A percentile compares a stretch with the other conserved stretches of the same genome.
Conservation (phyloP, 2,329 filamentous ascomycete species). For the Ceratocystis eucalypticola region DNA sequence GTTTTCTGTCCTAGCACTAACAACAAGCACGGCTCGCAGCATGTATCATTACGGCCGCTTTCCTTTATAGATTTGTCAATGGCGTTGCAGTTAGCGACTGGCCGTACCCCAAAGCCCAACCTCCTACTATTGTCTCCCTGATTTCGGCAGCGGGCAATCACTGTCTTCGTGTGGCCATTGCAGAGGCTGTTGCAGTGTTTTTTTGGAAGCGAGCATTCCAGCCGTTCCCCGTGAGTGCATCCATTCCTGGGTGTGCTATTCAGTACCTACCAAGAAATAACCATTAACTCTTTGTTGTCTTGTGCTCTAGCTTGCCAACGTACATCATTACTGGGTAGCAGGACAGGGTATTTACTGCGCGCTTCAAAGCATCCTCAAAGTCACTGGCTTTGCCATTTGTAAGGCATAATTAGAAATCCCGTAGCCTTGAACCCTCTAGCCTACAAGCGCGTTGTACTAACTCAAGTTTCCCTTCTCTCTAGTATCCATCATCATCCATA, state of each 20-base stretch:
- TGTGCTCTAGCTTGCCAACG: constrained; percentile 15
- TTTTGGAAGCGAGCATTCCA: constrained; percentile 16
- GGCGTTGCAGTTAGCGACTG: constrained; percentile 16
- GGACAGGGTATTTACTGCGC: constrained; percentile 14
- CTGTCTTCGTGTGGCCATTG: constrained; percentile 13
- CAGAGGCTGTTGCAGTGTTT: constrained; percentile 18
- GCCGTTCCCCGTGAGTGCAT: constrained; percentile 16
- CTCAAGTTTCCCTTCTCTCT: neutral
- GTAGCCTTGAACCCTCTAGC: too few species aligned
- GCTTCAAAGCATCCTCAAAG: constrained; percentile 11
- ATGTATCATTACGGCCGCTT: constrained; percentile 13
- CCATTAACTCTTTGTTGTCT: neutral
- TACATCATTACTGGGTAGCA: constrained; percentile 18
- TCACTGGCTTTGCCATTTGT: constrained; percentile 18
- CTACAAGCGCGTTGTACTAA: too few species aligned
- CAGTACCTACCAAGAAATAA: neutral
- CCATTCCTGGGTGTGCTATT: neutral
- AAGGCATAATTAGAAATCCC: neutral
- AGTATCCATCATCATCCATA: constrained; percentile 18
- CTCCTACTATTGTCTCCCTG: constrained; percentile 16
- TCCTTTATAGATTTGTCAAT: constrained; percentile 17
- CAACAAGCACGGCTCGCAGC: neutral
- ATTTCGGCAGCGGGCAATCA: constrained; percentile 16
- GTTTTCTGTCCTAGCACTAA: neutral
- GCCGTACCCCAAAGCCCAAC: constrained; percentile 17